Conservation (phyloP, 306 rosid genomes). For the Neltuma alba region DNA sequence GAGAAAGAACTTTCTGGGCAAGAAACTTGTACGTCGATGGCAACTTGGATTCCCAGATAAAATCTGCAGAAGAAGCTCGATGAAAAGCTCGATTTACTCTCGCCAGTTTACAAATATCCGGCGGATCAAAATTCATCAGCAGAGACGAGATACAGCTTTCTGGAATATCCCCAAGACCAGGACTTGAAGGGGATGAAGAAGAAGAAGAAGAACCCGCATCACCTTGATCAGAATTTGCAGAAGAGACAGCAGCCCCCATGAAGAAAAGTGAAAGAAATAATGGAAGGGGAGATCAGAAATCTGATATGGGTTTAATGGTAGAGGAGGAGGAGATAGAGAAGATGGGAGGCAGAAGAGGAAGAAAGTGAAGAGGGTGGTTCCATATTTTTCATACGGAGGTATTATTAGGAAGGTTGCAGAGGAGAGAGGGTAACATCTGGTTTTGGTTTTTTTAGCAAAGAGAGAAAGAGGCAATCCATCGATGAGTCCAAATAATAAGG, state of each 20-base stretch:
- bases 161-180: slow-evolving; percentile 69
- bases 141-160: slow-evolving; percentile 74
- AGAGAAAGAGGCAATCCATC: not conserved
- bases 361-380: slow-evolving; percentile 36
- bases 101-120: slow-evolving; percentile 75
- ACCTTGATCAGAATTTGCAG: slow-evolving; percentile 17
- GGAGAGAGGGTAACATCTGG: slow-evolving; percentile 19
- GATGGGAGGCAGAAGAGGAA: slow-evolving; percentile 29
- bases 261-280: not conserved
- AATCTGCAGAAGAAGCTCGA: slow-evolving; percentile 76
- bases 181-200: slow-evolving; percentile 10
- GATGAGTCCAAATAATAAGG: not conserved
- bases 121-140: slow-evolving; percentile 66
- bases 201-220: slow-evolving; percentile 19
- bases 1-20: slow-evolving; percentile 40
- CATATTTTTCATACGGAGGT: slow-evolving; percentile 39
- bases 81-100: slow-evolving; percentile 59
- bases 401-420: not conserved
- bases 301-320: slow-evolving; percentile 36
- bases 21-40: slow-evolving; percentile 68
- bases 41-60: slow-evolving; percentile 75
- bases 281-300: not conserved
- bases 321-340: slow-evolving; percentile 52
- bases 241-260: slow-evolving; percentile 75
- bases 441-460: slow-evolving; percentile 13